Evolutionary conservation across 805 yeast genomes (phyloP).

Genomic region (Kluyveromyces aestuarii): DNA sequence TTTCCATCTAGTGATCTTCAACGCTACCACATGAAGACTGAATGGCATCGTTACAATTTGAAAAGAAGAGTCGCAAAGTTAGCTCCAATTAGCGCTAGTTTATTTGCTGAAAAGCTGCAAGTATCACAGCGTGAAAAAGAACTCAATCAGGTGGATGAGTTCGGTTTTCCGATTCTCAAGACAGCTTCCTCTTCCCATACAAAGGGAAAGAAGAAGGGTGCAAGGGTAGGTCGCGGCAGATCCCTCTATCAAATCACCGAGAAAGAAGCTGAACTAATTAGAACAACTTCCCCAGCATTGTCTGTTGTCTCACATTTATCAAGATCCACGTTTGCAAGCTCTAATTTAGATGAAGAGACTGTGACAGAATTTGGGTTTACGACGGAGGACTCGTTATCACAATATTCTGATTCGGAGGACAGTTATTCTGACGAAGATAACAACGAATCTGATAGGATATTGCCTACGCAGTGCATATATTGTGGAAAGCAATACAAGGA

Average conservation of each 20-base stretch:
- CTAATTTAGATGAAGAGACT: constrained; percentile 36
- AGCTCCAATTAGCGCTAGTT: constrained; percentile 60
- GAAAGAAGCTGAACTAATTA: constrained; percentile 7
- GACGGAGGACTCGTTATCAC: constrained; percentile 16
- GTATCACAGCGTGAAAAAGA: constrained; percentile 26
- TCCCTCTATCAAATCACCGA: constrained; percentile 4
- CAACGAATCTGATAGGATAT: constrained; percentile 28
- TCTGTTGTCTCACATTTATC: constrained; percentile 49
- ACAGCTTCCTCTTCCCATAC: constrained; percentile 6
- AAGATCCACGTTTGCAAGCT: constrained; percentile 31
- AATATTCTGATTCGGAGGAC: constrained; percentile 23
- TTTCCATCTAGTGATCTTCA: constrained; percentile 80
- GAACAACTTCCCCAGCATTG: constrained; percentile 44
- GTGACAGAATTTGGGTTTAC: constrained; percentile 43
- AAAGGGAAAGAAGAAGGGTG: constrained; percentile 8
- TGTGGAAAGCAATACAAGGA: constrained; percentile 47
- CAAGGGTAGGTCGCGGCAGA: constrained; percentile 21
- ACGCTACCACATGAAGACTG: constrained; percentile 90
- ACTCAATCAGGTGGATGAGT: constrained; percentile 29
- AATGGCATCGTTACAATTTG: constrained; percentile 95
- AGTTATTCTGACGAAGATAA: constrained; percentile 27
- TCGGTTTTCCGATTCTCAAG: constrained; percentile 30
- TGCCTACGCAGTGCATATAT: constrained; percentile 44
- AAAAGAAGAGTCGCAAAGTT: constrained; percentile 85
- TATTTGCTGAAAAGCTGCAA: constrained; percentile 32